Evolutionary conservation across 176 grass and related monocot species (phyloP), one percentile per base, ranked within the genome.

Genomic region (Lolium perenne): DNA sequence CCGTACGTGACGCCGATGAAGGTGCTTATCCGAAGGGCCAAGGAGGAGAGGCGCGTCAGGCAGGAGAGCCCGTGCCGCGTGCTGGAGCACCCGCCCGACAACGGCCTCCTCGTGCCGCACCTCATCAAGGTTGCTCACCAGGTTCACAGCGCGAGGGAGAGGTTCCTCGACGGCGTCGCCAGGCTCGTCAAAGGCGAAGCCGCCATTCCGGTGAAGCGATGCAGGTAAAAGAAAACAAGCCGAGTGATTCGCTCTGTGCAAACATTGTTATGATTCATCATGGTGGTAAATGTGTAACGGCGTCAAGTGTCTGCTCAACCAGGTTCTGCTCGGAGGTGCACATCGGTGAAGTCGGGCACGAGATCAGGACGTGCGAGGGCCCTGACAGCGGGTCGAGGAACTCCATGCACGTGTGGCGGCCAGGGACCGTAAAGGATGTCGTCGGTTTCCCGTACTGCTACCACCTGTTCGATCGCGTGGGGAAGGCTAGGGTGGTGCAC

Each of bases 311-410:
- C 83, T 78, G 63, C 26, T 79, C 87, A 90, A 38, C 67, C 82
- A 92, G 86, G 74, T 91, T 90, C 63, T 94, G 91, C 25, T 45
- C 82, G 0, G 94, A 94, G 86, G 89, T 94, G 79, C 91, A 94
- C 59, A 53, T 94, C 35, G 85, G 87, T 47, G 49, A 54, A 12
- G 10, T 25, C 15, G 87, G 87, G 20, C 94, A 97, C 50, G 85
- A 86, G 63, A 97, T 97, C 88, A 79, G 87, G 79, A 90, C 74
- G 4, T 96, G 94, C 50, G 89, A 94, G 72, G 89, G 91, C 20
- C 77, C 87, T 13, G 38, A 88, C 23, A 88, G 91, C 75, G 91
- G 70, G 14, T 81, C 89, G 1, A 92, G 93, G 71, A 94, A 83
- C 62, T 91, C 91, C n/a, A 82, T 84, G 71, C 94, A 97, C 74